These are phyloP conservation scores for Penicillium sp. DNA, from an alignment of 2,329 filamentous ascomycete genomes.

Conservation along the genomic window DNA sequence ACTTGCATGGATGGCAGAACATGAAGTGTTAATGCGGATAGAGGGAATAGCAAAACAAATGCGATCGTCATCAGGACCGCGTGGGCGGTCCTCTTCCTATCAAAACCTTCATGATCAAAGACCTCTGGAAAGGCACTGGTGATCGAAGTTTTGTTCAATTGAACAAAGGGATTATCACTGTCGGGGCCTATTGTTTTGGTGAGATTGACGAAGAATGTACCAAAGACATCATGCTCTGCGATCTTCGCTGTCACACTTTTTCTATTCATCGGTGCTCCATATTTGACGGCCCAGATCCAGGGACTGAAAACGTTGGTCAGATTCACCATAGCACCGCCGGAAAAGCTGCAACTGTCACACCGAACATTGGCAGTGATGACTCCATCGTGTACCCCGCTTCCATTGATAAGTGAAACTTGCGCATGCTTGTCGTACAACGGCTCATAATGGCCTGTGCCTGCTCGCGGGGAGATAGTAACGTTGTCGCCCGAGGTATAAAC, in stretches of 20 bases:
- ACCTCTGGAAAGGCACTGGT: slow-evolving; percentile 11
- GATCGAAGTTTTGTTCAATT: slow-evolving; percentile 16
- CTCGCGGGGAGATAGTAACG: slow-evolving; percentile 64
- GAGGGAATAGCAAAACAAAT: slow-evolving; percentile 51
- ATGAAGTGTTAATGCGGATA: slow-evolving; percentile 42
- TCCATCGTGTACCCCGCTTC: slow-evolving; percentile 61
- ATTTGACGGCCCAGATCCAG: slow-evolving; percentile 18
- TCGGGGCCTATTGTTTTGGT: slow-evolving; percentile 26
- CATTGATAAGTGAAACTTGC: slow-evolving; percentile 61
- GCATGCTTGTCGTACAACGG: slow-evolving; percentile 56
- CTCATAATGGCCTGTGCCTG: slow-evolving; percentile 55
- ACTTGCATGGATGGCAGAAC: slow-evolving; percentile 48
- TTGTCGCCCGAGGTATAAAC: slow-evolving; percentile 61
- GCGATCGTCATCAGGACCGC: slow-evolving; percentile 46
- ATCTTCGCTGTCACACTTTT: slow-evolving; percentile 27
- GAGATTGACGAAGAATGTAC: slow-evolving; percentile 31
- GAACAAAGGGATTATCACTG: slow-evolving; percentile 21
- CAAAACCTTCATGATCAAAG: slow-evolving; percentile 17
- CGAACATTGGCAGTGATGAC: slow-evolving; percentile 66
- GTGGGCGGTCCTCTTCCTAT: slow-evolving; percentile 32
- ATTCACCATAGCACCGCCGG: neutral
- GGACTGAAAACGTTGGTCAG: slow-evolving; percentile 6
- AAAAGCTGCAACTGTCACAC: slow-evolving; percentile 7
- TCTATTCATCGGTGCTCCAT: slow-evolving; percentile 27
- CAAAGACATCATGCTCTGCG: slow-evolving; percentile 33